Evolutionary conservation across 805 yeast species (phyloP), one percentile per base, ranked within the genome.

Genomic region (Dipodascopsis uninucleata): DNA sequence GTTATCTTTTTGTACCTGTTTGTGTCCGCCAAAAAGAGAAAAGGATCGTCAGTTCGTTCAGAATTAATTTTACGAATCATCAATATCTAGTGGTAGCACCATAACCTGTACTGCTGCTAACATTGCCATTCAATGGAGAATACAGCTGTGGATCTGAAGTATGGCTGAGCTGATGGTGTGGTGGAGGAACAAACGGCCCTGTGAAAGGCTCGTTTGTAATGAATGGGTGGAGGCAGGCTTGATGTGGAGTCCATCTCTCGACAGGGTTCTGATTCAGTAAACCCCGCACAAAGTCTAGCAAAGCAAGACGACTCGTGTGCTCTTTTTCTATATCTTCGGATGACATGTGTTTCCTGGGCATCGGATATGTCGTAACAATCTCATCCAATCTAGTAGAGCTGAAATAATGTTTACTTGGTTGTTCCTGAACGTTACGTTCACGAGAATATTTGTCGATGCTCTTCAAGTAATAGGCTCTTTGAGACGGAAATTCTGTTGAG

Each of bases 221-320:
- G 63, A 93, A 90, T 0, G 97, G 97, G 66, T 93, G 97, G 62
- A 77, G 70, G 10, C 81, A 70, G 0, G 97, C 97, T 63, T 90
- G 96, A 53, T 86, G 95, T 10, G 97, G 97, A 0, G 96, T 85
- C 82, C 96, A 83, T 57, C 98, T 76, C 63, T 87, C 95, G 57
- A 90, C 72, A 0, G 97, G 97, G 63, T 89, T 87, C 56, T 86
- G 65, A 53, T 82, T 85, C 50, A 90, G 69, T 6, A 85, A 74
- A 21, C 95, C 95, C 29, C 70, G 64, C 38, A 93, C 69, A 56
- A 90, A 86, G 62, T 89, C 95, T 20, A 80, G 70, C 43, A 90
- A 71, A 28, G 85, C 72, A 38, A 71, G 72, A 35, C 97, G 70
- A 52, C 85, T 85, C 38, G 70, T 71, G 68, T 79, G 71, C 63